Percentiles rank a stretch among this genome's conserved stretches.
Evolutionary conservation across 768 basidiomycete genomes (phyloP).

Genomic region (Panaeolus cyanescens): DNA sequence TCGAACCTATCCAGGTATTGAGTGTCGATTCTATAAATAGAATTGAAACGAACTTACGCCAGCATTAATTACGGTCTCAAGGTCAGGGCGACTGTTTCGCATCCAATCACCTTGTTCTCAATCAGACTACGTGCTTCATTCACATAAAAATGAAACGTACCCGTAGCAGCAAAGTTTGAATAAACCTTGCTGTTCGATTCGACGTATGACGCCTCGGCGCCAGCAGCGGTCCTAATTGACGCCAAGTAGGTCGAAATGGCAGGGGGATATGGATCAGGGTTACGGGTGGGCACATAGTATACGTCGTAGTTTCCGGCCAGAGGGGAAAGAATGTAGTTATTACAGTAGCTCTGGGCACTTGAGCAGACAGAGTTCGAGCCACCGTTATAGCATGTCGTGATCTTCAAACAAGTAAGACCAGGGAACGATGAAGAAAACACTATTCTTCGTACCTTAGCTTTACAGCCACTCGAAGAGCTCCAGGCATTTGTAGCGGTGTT

Average conservation of each 20-base stretch:
- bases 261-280: conserved; percentile 53
- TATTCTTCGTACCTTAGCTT: conserved; percentile 28
- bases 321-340: conserved; percentile 53
- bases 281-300: conserved; percentile 45
- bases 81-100: conserved; percentile 44
- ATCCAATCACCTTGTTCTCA: conserved; percentile 53
- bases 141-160: conserved; percentile 20
- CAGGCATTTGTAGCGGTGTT: conserved; percentile 39
- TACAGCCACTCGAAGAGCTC: conserved; percentile 47
- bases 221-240: conserved; percentile 36
- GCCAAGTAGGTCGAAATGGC: conserved; percentile 32
- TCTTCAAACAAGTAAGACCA: conserved; percentile 25
- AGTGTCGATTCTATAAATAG: not conserved
- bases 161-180: conserved; percentile 43
- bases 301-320: conserved; percentile 58
- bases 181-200: conserved; percentile 44
- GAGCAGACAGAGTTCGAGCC: conserved; percentile 55
- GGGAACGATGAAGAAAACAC: not conserved
- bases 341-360: conserved; percentile 58
- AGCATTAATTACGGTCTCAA: conserved; percentile 59
- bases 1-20: conserved; percentile 27
- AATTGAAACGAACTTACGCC: conserved; percentile 32
- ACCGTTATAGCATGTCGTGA: conserved; percentile 50
- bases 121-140: not conserved
- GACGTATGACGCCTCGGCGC: conserved; percentile 45